Evolutionary conservation across 805 yeast species (phyloP).

Genomic region (Ogataea salicorniae): DNA sequence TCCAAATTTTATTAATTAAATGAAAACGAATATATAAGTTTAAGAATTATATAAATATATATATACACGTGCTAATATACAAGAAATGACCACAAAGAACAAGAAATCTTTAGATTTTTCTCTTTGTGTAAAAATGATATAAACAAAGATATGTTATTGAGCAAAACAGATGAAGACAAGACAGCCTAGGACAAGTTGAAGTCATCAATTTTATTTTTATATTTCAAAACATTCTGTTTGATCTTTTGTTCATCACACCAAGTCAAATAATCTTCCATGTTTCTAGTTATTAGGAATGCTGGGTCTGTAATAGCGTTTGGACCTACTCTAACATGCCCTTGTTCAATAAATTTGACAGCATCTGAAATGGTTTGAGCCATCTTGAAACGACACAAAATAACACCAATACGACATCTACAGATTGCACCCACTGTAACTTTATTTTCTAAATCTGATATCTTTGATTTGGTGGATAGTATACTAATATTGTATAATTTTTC

Average conservation of each 20-base stretch:
- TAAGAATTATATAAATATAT: too few species aligned
- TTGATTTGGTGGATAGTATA: conserved; percentile 77
- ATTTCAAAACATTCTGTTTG: conserved; percentile 80
- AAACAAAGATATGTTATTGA: not conserved
- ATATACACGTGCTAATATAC: too few species aligned
- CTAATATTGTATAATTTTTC: conserved; percentile 92
- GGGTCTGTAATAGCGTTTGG: conserved; percentile 95
- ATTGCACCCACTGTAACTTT: conserved; percentile 87
- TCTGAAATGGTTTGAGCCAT: conserved; percentile 89
- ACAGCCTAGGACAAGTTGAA: conserved; percentile 40
- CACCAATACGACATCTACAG: conserved; percentile 88
- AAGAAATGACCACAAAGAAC: not conserved
- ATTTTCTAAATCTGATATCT: conserved; percentile 87
- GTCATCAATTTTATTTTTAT: conserved; percentile 69
- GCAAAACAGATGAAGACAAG: not conserved
- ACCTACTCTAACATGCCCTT: conserved; percentile 97
- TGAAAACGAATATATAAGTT: too few species aligned
- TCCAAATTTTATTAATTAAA: too few species aligned
- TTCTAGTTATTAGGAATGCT: conserved; percentile 87
- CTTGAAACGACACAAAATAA: conserved; percentile 86
- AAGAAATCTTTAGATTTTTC: not conserved
- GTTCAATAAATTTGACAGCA: conserved; percentile 89
- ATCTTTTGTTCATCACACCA: conserved; percentile 98
- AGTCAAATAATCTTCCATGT: conserved; percentile 92
- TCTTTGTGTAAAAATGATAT: not conserved